phyloP scores from a whole-genome alignment of 2,329 filamentous ascomycete genomes.

The Bipolaris oryzae region DNA sequence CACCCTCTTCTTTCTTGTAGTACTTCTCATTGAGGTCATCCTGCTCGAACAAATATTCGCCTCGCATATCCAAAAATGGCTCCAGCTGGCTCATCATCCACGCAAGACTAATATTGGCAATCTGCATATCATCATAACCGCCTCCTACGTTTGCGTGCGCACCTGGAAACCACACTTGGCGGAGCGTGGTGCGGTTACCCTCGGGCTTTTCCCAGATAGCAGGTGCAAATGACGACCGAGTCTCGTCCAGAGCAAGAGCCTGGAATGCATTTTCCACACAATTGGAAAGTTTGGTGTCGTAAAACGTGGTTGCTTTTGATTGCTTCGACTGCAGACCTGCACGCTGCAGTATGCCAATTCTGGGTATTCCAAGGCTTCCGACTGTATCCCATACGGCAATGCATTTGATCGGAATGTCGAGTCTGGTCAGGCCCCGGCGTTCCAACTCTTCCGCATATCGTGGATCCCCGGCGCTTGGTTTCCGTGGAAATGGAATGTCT shows the following conservation, averaged over 20 bases:
- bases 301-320: conserved; percentile 52
- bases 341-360: conserved; percentile 50
- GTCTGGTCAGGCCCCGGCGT: conserved; percentile 40
- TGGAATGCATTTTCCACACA: conserved; percentile 62
- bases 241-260: conserved; percentile 61
- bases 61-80: conserved; percentile 55
- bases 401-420: conserved; percentile 50
- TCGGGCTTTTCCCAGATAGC: conserved; percentile 59
- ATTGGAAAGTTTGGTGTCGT: conserved; percentile 54
- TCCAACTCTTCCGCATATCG: conserved; percentile 52
- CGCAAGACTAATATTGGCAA: conserved; percentile 59
- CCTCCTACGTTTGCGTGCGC: conserved; percentile 61
- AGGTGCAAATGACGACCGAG: conserved; percentile 57
- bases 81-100: conserved; percentile 64
- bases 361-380: conserved; percentile 53
- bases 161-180: conserved; percentile 64
- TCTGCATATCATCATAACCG: conserved; percentile 52
- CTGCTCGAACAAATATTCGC: conserved; percentile 55
- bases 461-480: conserved; percentile 52
- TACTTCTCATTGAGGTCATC: conserved; percentile 54
- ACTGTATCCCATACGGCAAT: conserved; percentile 60
- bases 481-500: conserved; percentile 55
- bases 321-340: conserved; percentile 45
- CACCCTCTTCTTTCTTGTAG: conserved; percentile 51
- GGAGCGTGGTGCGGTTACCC: conserved; percentile 53